Percentiles rank a stretch among this genome's conserved stretches.
Conservation (phyloP, 352 stramenopile genomes). For the Stramenopiles sp. region DNA sequence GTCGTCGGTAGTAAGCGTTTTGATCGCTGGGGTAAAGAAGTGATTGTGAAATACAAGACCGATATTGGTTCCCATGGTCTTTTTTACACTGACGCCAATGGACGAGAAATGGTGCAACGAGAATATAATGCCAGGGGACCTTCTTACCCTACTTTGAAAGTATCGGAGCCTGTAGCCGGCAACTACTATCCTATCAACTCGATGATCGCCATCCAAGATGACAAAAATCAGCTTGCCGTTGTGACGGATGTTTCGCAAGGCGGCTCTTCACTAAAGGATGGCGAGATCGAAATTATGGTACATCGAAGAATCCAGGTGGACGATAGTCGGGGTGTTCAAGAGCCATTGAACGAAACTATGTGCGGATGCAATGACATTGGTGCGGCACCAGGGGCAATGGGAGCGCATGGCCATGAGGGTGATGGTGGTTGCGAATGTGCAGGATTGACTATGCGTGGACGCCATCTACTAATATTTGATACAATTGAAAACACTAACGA, state of each 20-base stretch:
- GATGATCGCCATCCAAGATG: slow-evolving; percentile 72
- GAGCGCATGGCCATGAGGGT: slow-evolving; percentile 22
- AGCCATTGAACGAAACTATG: slow-evolving; percentile 66
- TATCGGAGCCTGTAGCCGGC: slow-evolving; percentile 69
- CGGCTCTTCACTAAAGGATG: slow-evolving; percentile 59
- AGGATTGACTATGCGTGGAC: slow-evolving; percentile 42
- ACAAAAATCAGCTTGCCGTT: slow-evolving; percentile 27
- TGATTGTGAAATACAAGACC: slow-evolving; percentile 70
- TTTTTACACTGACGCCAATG: slow-evolving; percentile 88
- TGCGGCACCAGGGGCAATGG: slow-evolving; percentile 11
- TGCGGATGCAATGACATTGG: slow-evolving; percentile 26
- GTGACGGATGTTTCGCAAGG: slow-evolving; percentile 76
- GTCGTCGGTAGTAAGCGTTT: slow-evolving; percentile 1
- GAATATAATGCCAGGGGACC: slow-evolving; percentile 54
- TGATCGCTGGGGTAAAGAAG: slow-evolving; percentile 76
- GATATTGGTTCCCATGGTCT: slow-evolving; percentile 29
- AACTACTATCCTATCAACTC: slow-evolving; percentile 96
- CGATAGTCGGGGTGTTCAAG: slow-evolving; percentile 71
- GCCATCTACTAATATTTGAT: slow-evolving; percentile 44
- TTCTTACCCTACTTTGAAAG: slow-evolving; percentile 50
- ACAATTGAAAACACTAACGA: slow-evolving; percentile 34
- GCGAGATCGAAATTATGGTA: slow-evolving; percentile 90
- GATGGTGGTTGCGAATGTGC: slow-evolving; percentile 10
- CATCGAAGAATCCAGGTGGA: slow-evolving; percentile 74
- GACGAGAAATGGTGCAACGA: slow-evolving; percentile 71